Conservation (phyloP, 805 yeast species). For the Lipomyces mesembrius region DNA sequence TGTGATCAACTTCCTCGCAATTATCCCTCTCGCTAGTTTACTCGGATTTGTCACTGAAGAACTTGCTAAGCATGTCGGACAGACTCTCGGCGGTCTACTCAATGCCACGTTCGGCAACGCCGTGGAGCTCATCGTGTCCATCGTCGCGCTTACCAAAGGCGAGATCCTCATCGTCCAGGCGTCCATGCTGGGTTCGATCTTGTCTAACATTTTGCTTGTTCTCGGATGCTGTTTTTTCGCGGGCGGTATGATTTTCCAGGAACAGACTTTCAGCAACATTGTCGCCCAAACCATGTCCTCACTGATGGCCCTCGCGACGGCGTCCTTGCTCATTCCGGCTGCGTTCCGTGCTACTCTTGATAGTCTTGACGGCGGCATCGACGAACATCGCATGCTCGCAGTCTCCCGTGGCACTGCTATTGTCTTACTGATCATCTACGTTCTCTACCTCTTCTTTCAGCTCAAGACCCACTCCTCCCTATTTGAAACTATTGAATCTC, state of each 20-base stretch:
- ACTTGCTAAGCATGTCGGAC: conserved; percentile 83
- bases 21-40: conserved; percentile 88
- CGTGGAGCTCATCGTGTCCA: conserved; percentile 91
- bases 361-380: conserved; percentile 53
- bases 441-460: conserved; percentile 83
- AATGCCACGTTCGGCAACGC: conserved; percentile 99
- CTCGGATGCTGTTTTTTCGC: conserved; percentile 94
- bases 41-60: conserved; percentile 94
- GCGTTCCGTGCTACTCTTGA: conserved; percentile 82
- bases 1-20: conserved; percentile 80
- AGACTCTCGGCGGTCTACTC: conserved; percentile 88
- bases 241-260: conserved; percentile 86
- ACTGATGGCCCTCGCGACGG: conserved; percentile 84
- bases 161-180: conserved; percentile 96
- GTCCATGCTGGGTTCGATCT: conserved; percentile 92
- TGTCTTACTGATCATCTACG: conserved; percentile 74
- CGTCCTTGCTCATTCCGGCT: conserved; percentile 90
- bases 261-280: conserved; percentile 90
- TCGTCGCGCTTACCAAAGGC: conserved; percentile 82
- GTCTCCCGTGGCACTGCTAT: conserved; percentile 86
- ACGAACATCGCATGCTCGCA: conserved; percentile 58
- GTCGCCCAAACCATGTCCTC: conserved; percentile 99
- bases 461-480: conserved; percentile 69
- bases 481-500: conserved; percentile 43
- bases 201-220: conserved; percentile 85